Evolutionary conservation across 1,284 basidiomycete genomes (phyloP), one percentile per base, ranked within the genome.

Genomic region (Malassezia restricta): DNA sequence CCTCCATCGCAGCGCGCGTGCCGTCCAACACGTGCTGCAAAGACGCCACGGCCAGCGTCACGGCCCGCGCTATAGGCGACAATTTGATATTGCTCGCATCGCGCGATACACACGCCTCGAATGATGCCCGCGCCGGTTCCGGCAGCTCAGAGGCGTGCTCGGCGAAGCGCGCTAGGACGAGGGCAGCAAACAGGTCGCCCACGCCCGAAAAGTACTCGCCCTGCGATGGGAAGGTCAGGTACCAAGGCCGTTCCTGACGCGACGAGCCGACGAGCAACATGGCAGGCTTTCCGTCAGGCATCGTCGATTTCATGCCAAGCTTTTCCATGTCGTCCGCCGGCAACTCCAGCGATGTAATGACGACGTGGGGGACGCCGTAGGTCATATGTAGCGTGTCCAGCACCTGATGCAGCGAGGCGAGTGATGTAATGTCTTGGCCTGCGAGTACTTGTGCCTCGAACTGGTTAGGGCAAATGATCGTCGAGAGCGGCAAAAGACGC

Each of bases 381-480:
- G 78, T 75, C 11, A 77, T 75, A 76, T 98, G 92, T 20, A 99
- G 79, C 12, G 80, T 80, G 7, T 73, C 74, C 30, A 98, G 76
- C 1, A 87, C 87, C 0, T 76, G 68, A 20, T 79, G 81, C 2
- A 98, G 78, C 1, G 86, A 82, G 0, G 73, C 49, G 0, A 84
- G 68, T 53, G 84, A 82, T 9, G 76, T 78, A 42, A 96, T 82
- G 48, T 81, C 57, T 30, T 55, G 43, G 1, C 52, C 63, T 0
- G 59, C 58, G n/a, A 65, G 41, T 1, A 47, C 49, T 87, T 96
- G 90, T 50, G 86, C 86, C 76, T 99, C 94, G 62, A 92, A 99
- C 80, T 91, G 94, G 72, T 99, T 99, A 0, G 92, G 92, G 0
- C 92, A 91, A 60, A 95, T 92, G 51, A 96, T 84, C 0, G 86